phyloP scores from a whole-genome alignment of 768 basidiomycete species.

The Artomyces pyxidatus region DNA sequence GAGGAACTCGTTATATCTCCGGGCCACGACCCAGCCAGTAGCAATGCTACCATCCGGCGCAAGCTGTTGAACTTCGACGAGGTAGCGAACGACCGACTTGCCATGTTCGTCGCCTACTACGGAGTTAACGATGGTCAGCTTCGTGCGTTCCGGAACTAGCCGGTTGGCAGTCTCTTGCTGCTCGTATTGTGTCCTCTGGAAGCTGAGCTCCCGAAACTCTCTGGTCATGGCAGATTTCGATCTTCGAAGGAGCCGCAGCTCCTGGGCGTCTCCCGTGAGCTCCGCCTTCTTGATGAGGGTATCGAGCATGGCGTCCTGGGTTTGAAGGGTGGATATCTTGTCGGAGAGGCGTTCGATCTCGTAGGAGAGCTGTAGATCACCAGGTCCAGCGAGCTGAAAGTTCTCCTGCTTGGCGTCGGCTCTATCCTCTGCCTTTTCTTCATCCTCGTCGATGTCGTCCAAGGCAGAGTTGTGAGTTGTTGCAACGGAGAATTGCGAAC shows the following conservation, averaged over 20 bases:
- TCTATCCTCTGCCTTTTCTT: constrained; percentile 34
- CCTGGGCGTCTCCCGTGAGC: constrained; percentile 81
- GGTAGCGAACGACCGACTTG: constrained; percentile 85
- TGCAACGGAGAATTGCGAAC: neutral
- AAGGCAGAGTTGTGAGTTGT: neutral
- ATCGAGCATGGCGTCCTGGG: constrained; percentile 78
- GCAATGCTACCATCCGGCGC: constrained; percentile 69
- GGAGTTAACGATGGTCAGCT: constrained; percentile 78
- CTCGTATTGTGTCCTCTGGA: constrained; percentile 90
- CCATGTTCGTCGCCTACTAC: constrained; percentile 78
- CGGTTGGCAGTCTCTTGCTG: constrained; percentile 90
- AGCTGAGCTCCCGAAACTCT: constrained; percentile 76
- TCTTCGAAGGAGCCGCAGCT: constrained; percentile 72
- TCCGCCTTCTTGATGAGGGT: constrained; percentile 93
- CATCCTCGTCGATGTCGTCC: constrained; percentile 37
- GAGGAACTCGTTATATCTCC: constrained; percentile 93
- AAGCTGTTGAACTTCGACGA: constrained; percentile 87
- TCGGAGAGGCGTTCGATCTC: constrained; percentile 76
- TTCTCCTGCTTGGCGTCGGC: constrained; percentile 36
- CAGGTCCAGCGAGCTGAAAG: constrained; percentile 77
- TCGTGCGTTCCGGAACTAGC: constrained; percentile 76
- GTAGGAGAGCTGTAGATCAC: constrained; percentile 80
- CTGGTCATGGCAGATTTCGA: constrained; percentile 76
- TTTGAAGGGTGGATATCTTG: constrained; percentile 67
- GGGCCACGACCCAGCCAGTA: constrained; percentile 88